A percentile compares a stretch with the other conserved stretches of the same genome.
Conservation (phyloP, 2,329 filamentous ascomycete genomes). For the Aureobasidium sp. region DNA sequence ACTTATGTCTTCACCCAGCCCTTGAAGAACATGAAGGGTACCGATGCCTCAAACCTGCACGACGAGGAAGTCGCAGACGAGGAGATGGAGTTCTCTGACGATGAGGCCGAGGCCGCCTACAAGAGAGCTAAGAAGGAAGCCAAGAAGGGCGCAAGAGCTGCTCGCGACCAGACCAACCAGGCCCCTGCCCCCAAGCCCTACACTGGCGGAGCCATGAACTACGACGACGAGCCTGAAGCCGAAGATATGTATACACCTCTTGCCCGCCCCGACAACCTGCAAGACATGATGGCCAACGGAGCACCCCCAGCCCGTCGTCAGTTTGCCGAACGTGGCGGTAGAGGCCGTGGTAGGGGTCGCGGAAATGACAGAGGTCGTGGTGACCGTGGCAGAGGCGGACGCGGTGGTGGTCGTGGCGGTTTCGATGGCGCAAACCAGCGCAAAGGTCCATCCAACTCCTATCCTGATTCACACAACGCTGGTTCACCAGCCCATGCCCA, state of each 20-base stretch:
- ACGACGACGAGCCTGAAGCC: slow-evolving; percentile 36
- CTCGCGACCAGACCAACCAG: slow-evolving; percentile 9
- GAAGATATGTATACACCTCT: slow-evolving; percentile 43
- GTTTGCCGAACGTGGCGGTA: slow-evolving; percentile 27
- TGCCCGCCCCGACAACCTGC: slow-evolving; percentile 40
- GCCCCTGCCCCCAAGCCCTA: slow-evolving; percentile 5
- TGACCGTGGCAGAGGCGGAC: slow-evolving; percentile 28
- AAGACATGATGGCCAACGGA: slow-evolving; percentile 36
- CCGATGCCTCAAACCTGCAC: slow-evolving; percentile 89
- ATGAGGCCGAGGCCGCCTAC: slow-evolving; percentile 71
- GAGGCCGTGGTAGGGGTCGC: slow-evolving; percentile 24
- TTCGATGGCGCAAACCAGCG: slow-evolving; percentile 17
- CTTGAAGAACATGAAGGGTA: slow-evolving; percentile 72
- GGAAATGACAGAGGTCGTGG: slow-evolving; percentile 23
- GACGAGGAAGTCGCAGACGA: slow-evolving; percentile 84
- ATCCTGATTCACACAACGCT: slow-evolving; percentile 22
- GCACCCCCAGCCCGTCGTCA: slow-evolving; percentile 32
- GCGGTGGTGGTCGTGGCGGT: slow-evolving; percentile 21
- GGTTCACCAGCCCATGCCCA: slow-evolving; percentile 8
- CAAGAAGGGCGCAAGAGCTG: slow-evolving; percentile 24
- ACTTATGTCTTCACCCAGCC: slow-evolving; percentile 81
- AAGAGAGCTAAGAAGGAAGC: slow-evolving; percentile 30
- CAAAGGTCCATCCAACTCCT: slow-evolving; percentile 19
- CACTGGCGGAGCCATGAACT: slow-evolving; percentile 31
- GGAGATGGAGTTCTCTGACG: slow-evolving; percentile 92